These are phyloP conservation scores for Colletotrichum tropicicola DNA, from an alignment of 2,329 filamentous ascomycete species.

Conservation along the genomic window DNA sequence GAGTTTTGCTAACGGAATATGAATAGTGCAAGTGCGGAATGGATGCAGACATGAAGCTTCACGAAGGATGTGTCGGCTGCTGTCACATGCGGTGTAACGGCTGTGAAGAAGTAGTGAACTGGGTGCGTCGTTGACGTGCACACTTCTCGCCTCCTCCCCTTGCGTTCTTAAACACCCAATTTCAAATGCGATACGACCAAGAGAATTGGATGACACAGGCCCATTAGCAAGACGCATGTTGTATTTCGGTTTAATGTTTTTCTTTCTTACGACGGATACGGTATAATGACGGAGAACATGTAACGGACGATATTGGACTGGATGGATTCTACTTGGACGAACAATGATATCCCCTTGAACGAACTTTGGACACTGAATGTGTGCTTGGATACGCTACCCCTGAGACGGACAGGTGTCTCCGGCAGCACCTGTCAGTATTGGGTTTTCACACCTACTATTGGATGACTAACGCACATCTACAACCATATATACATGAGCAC, in stretches of 20 bases:
- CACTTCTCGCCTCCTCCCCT: not conserved
- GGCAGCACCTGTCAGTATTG: not conserved
- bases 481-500: too few species aligned
- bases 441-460: too few species aligned
- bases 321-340: not conserved
- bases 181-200: not conserved
- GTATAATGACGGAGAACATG: not conserved
- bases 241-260: too few species aligned
- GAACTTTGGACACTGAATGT: not conserved
- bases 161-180: too few species aligned
- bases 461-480: not conserved
- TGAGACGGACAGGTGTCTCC: not conserved
- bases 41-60: not conserved
- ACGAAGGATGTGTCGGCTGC: conserved; percentile 12
- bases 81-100: conserved; percentile 5
- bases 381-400: not conserved
- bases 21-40: conserved; percentile 14
- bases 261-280: not conserved
- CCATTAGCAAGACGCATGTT: too few species aligned
- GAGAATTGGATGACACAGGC: too few species aligned
- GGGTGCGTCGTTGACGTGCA: not conserved
- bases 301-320: not conserved
- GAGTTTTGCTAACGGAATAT: not conserved
- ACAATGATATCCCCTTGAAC: not conserved
- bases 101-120: not conserved